phyloP scores from a whole-genome alignment of 2,329 filamentous ascomycete genomes.

The Fusarium mundagurra region DNA sequence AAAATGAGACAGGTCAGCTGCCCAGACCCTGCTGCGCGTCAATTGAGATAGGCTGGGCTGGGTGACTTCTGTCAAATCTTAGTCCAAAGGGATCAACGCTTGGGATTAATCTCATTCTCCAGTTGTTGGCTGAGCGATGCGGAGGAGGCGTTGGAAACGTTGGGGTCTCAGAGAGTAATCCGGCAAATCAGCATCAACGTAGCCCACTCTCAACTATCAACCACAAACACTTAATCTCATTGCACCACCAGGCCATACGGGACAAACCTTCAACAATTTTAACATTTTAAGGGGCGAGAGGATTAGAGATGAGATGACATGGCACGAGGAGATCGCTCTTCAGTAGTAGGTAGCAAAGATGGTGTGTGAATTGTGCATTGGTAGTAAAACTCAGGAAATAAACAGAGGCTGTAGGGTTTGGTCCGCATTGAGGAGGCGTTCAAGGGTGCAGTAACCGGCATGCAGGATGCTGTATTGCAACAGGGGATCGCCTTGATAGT shows the following conservation, averaged over 20 bases:
- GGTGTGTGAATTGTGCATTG: conserved; percentile 8
- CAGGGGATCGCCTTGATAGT: conserved; percentile 9
- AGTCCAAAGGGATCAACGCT: neutral
- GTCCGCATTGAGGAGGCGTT: conserved; percentile 8
- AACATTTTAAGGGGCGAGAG: neutral
- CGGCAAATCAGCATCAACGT: conserved; percentile 31
- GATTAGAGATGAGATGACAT: conserved; percentile 4
- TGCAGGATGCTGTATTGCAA: conserved; percentile 9
- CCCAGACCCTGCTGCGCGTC: conserved; percentile 28
- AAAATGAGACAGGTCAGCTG: conserved; percentile 34
- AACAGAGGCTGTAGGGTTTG: conserved; percentile 29
- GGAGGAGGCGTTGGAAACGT: conserved; percentile 42
- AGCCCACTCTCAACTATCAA: neutral
- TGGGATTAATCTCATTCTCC: conserved; percentile 26
- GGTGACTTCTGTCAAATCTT: conserved; percentile 19
- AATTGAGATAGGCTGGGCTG: conserved; percentile 1
- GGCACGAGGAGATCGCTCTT: neutral
- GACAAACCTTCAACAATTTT: neutral
- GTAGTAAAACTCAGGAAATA: conserved; percentile 1
- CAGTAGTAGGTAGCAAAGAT: neutral
- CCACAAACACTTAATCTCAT: neutral
- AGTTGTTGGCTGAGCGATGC: conserved; percentile 34
- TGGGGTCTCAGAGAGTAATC: conserved; percentile 31
- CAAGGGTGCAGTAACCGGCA: conserved; percentile 12
- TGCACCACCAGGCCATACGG: neutral